Conservation (phyloP, 2,329 filamentous ascomycete genomes). For the Fusarium sp. region DNA sequence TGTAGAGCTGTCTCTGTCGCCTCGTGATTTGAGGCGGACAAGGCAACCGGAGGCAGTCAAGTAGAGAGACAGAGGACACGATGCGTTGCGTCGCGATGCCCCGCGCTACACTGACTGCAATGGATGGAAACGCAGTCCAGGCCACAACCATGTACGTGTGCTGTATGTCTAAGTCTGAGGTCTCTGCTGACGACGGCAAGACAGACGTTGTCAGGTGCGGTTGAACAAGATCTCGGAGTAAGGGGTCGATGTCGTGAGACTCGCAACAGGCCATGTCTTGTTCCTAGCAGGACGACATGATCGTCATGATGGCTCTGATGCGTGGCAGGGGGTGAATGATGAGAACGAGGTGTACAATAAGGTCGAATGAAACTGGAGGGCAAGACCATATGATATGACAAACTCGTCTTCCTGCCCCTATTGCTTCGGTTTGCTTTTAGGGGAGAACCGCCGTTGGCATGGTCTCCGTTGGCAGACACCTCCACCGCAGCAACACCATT, state of each 20-base stretch:
- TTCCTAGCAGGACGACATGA: conserved; percentile 32
- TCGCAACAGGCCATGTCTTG: conserved; percentile 17
- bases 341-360: background rate
- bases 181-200: conserved; percentile 21
- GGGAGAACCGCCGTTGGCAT: conserved; percentile 33
- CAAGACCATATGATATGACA: conserved; percentile 22
- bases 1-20: conserved; percentile 34
- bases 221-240: conserved; percentile 36
- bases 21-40: conserved; percentile 24
- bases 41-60: conserved; percentile 23
- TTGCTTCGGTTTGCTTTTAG: conserved; percentile 18
- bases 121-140: conserved; percentile 19
- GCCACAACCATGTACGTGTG: conserved; percentile 34
- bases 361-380: conserved; percentile 9
- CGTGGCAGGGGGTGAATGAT: conserved; percentile 16
- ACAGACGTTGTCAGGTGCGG: conserved; percentile 23
- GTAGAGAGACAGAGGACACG: conserved; percentile 22
- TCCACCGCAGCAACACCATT: conserved; percentile 37
- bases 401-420: conserved; percentile 17
- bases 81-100: conserved; percentile 33
- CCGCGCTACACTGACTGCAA: conserved; percentile 34
- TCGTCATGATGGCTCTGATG: conserved; percentile 20
- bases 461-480: conserved; percentile 32
- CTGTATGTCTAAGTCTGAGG: conserved; percentile 5
- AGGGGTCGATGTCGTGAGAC: conserved; percentile 31